These are phyloP conservation scores for Talaromyces verruculosus DNA, from an alignment of 2,329 filamentous ascomycete species.

Conservation along the genomic window DNA sequence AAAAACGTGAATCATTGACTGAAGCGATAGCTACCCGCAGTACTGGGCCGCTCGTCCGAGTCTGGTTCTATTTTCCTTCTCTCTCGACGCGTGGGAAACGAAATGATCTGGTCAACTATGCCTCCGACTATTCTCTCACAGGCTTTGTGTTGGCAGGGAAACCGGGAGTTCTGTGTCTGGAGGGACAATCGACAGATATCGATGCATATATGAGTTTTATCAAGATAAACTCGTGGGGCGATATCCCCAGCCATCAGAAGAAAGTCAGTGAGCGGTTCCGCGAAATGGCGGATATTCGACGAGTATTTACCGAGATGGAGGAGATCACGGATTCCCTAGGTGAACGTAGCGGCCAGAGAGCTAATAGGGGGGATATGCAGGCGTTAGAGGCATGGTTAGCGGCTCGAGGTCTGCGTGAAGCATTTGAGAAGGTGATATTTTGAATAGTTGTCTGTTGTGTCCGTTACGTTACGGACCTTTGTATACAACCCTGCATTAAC, in stretches of 20 bases:
- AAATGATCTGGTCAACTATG: slow-evolving; percentile 57
- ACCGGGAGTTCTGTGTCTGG: slow-evolving; percentile 46
- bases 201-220: slow-evolving; percentile 64
- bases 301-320: background rate
- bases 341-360: background rate
- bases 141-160: slow-evolving; percentile 63
- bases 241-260: slow-evolving; percentile 62
- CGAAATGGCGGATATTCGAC: slow-evolving; percentile 41
- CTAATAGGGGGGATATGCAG: background rate
- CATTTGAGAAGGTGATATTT: slow-evolving; percentile 1
- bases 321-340: background rate
- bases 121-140: slow-evolving; percentile 54
- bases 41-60: slow-evolving; percentile 46
- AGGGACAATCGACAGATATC: slow-evolving; percentile 41
- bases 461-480: background rate
- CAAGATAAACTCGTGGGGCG: slow-evolving; percentile 63
- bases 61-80: slow-evolving; percentile 65
- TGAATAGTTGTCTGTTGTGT: background rate
- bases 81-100: slow-evolving; percentile 61
- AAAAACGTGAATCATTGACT: slow-evolving; percentile 22
- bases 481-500: background rate
- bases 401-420: background rate
- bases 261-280: slow-evolving; percentile 57
- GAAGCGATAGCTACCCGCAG: background rate
- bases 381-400: background rate